These are phyloP conservation scores for Sporothrix pallida DNA, from an alignment of 2,329 filamentous ascomycete genomes.

Conservation along the genomic window DNA sequence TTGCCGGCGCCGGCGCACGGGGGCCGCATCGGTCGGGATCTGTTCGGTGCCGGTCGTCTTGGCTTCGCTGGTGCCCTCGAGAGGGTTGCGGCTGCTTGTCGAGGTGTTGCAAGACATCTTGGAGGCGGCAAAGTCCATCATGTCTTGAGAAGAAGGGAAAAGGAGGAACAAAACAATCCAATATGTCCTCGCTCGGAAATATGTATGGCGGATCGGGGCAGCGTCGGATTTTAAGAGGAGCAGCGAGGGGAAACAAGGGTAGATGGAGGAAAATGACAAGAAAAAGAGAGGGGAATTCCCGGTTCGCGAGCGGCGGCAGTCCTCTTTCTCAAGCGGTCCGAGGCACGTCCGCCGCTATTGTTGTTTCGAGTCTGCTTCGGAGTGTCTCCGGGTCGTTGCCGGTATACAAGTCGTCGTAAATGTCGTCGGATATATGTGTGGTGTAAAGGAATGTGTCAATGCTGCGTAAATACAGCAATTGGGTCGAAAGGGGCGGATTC, in stretches of 20 bases:
- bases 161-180: background rate
- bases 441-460: background rate
- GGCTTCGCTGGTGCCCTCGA: conserved; percentile 46
- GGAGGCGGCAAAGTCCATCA: conserved; percentile 36
- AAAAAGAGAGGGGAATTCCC: background rate
- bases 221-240: background rate
- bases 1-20: conserved; percentile 50
- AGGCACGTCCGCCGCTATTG: background rate
- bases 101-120: conserved; percentile 38
- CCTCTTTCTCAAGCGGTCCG: background rate
- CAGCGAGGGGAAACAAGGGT: background rate
- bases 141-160: background rate
- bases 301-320: background rate
- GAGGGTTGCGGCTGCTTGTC: conserved; percentile 27
- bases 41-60: conserved; percentile 53
- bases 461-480: background rate
- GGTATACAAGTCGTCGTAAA: background rate
- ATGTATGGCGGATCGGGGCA: background rate
- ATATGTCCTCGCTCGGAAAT: conserved; percentile 3
- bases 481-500: background rate
- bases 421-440: background rate
- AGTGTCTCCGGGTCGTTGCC: background rate
- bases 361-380: background rate
- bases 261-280: background rate
- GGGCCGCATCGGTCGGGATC: conserved; percentile 43